These are phyloP conservation scores for Chloris gayana DNA, from an alignment of 176 grass and related monocot genomes.

Conservation along the genomic window DNA sequence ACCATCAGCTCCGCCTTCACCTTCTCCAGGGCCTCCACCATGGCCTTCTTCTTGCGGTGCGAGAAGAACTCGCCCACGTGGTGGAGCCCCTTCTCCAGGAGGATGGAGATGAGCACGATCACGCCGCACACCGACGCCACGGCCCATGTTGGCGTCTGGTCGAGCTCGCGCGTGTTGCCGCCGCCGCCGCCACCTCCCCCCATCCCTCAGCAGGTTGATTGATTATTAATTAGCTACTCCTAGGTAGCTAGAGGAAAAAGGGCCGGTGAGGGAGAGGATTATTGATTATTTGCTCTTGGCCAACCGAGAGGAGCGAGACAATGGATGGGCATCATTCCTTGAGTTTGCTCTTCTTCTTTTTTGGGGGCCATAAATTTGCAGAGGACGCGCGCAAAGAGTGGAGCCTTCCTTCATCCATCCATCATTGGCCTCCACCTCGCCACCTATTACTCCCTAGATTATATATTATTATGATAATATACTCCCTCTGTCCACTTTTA, in stretches of 20 bases:
- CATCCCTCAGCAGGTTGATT: slow-evolving; percentile 1
- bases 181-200: slow-evolving; percentile 47
- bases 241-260: no score
- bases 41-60: slow-evolving; percentile 77
- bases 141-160: slow-evolving; percentile 71
- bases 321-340: no score
- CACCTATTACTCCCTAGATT: no score
- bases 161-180: slow-evolving; percentile 55
- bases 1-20: slow-evolving; percentile 97
- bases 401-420: background rate
- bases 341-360: no score
- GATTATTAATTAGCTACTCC: no score
- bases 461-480: no score
- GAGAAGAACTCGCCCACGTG: slow-evolving; percentile 66
- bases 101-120: slow-evolving; percentile 71
- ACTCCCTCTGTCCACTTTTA: no score
- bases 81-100: slow-evolving; percentile 68
- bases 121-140: slow-evolving; percentile 70
- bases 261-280: no score
- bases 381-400: background rate
- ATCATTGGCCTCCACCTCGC: no score
- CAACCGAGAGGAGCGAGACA: no score
- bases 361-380: background rate
- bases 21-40: slow-evolving; percentile 93
- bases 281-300: no score